A percentile compares a stretch with the other conserved stretches of the same genome.
Conservation (phyloP, 2,329 filamentous ascomycete species). For the Aspergillus felis region DNA sequence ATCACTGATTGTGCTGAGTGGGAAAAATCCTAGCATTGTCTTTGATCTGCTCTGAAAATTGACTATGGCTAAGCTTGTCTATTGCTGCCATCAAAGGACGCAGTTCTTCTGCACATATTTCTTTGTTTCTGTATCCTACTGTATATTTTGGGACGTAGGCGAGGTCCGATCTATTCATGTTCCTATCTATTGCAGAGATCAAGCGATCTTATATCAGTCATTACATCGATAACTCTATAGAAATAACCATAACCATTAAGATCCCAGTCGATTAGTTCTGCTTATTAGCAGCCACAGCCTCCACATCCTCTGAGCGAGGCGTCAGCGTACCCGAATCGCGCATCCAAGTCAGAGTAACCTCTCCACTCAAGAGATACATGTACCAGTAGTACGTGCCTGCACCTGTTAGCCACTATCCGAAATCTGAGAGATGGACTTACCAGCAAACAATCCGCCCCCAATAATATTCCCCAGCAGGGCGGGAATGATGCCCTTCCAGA, state of each 20-base stretch:
- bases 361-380: slow-evolving; percentile 35
- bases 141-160: too few relatives aligned
- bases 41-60: too few relatives aligned
- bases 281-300: neutral
- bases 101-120: too few relatives aligned
- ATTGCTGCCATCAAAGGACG: too few relatives aligned
- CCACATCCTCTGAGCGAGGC: neutral
- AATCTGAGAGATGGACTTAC: slow-evolving; percentile 16
- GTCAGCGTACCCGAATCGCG: neutral
- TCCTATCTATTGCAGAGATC: too few relatives aligned
- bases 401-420: too few relatives aligned
- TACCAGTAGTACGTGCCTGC: slow-evolving; percentile 46
- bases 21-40: too few relatives aligned
- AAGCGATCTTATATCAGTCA: neutral
- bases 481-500: slow-evolving; percentile 36
- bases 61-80: too few relatives aligned
- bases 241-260: neutral
- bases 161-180: too few relatives aligned
- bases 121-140: too few relatives aligned
- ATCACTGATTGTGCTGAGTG: too few relatives aligned
- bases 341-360: slow-evolving; percentile 14
- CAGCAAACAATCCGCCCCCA: slow-evolving; percentile 52
- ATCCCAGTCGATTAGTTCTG: neutral
- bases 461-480: slow-evolving; percentile 50
- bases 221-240: neutral